Percentiles rank a stretch among this genome's conserved stretches.
These are phyloP conservation scores for Harringtonia lauricola DNA, from an alignment of 2,329 filamentous ascomycete species.

Conservation along the genomic window DNA sequence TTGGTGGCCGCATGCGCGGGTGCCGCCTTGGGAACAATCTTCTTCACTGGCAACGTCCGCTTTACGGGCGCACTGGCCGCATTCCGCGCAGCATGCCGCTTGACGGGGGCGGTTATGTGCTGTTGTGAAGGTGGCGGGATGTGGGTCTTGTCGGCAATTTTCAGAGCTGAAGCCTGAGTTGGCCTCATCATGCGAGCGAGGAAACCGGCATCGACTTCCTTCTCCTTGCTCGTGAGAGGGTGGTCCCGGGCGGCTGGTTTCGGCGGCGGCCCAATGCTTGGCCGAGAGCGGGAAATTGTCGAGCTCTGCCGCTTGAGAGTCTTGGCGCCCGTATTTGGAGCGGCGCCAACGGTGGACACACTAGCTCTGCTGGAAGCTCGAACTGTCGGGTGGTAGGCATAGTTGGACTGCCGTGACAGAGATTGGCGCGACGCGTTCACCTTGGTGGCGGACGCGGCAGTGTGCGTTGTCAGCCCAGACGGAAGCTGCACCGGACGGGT, in stretches of 20 bases:
- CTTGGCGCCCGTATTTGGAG: conserved; percentile 17
- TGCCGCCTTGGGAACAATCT: background rate
- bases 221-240: conserved; percentile 35
- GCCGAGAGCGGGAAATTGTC: conserved; percentile 30
- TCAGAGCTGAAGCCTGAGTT: conserved; percentile 57
- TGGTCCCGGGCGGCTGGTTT: conserved; percentile 42
- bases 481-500: conserved; percentile 58
- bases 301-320: conserved; percentile 34
- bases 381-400: conserved; percentile 18
- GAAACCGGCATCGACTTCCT: conserved; percentile 57
- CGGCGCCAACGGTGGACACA: conserved; percentile 16
- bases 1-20: background rate
- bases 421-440: conserved; percentile 29
- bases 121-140: conserved; percentile 28
- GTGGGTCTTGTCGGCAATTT: conserved; percentile 51
- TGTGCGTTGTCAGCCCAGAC: conserved; percentile 57
- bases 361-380: conserved; percentile 38
- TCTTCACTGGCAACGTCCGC: background rate
- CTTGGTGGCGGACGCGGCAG: conserved; percentile 58
- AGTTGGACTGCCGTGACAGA: conserved; percentile 25
- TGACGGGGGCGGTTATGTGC: background rate
- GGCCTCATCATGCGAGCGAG: conserved; percentile 75
- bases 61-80: background rate
- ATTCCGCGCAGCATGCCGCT: conserved; percentile 10
- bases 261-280: conserved; percentile 46